These are phyloP conservation scores for Rubia balearica DNA, from an alignment of 305 asterid species.

Conservation along the genomic window DNA sequence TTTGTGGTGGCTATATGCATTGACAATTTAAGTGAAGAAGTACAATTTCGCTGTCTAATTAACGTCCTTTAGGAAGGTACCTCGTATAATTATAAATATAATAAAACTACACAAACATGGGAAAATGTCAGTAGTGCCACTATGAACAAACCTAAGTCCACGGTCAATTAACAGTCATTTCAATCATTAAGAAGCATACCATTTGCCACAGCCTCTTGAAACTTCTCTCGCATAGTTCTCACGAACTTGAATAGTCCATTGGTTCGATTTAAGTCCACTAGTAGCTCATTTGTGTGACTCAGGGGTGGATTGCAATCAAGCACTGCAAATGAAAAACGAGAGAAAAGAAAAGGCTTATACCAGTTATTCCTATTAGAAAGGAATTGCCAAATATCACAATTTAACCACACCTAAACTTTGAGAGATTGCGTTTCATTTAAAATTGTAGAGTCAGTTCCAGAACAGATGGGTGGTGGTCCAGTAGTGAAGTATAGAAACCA, in stretches of 20 bases:
- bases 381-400: conserved; percentile 12
- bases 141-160: neutral
- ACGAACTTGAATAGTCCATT: conserved; percentile 86
- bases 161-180: neutral
- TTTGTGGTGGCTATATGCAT: neutral
- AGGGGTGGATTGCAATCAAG: conserved; percentile 70
- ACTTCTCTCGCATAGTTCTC: conserved; percentile 75
- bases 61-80: neutral
- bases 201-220: conserved; percentile 57
- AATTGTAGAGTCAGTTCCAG: neutral
- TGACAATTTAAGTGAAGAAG: neutral
- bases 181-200: conserved; percentile 36
- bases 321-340: conserved; percentile 39
- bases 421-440: neutral
- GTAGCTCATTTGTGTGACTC: conserved; percentile 51
- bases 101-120: neutral
- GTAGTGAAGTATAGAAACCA: neutral
- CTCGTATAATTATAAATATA: neutral
- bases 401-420: neutral
- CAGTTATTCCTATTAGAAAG: neutral
- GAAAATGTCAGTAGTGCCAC: neutral
- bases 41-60: neutral
- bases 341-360: conserved; percentile 6
- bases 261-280: conserved; percentile 60
- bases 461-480: neutral